Base-by-base conservation (phyloP, 441 rosid genomes). In the Arabidopsis hybrid region DNA sequence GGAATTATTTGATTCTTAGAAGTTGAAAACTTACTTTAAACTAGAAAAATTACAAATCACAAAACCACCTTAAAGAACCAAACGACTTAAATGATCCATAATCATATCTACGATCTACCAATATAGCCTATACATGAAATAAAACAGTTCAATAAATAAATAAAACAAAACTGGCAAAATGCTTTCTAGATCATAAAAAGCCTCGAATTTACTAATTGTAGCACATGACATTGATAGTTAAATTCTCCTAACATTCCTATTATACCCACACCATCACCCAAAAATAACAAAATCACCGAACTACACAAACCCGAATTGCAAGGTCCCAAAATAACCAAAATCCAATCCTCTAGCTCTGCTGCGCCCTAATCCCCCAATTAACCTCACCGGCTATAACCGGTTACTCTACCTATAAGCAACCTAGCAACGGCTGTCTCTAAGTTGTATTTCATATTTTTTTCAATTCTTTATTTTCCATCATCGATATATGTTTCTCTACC, bases 381-480 rank as follows among this genome's bases (percentile, higher is more conserved):
- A 39, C 32, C 40, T 53, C 71, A 88, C 92, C 84, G 87, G 71
- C 81, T 77, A 80, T 63, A 67, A 73, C 88, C 89, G 72, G 90
- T 84, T 65, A 86, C 49, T 75, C 65, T 62, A 65, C 74, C 45
- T 34, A 17, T 55, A 69, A 39, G 66, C 60, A 66, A 87, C 85
- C 84, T 86, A 82, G 83, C 63, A 73, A 66, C 65, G 77, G 73
- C 83, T 65, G 84, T 80, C 79, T 51, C 39, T 79, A 74, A 65
- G 39, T 83, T 73, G 64, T 73, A 18, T 81, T 74, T 83, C 68
- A 36, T 5, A 11, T 60, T 62, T 63, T 26, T 21, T 35, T 40
- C 26, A 5, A 34, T 26, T 36, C 7, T 1, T 2, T 16, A 5
- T 8, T 29, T 45, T 29, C 26, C 8, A 31, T 16, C 60, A 50